Percentiles rank a stretch among this genome's conserved stretches.
phyloP scores from a whole-genome alignment of 768 basidiomycete genomes.

The Lactarius sp. region DNA sequence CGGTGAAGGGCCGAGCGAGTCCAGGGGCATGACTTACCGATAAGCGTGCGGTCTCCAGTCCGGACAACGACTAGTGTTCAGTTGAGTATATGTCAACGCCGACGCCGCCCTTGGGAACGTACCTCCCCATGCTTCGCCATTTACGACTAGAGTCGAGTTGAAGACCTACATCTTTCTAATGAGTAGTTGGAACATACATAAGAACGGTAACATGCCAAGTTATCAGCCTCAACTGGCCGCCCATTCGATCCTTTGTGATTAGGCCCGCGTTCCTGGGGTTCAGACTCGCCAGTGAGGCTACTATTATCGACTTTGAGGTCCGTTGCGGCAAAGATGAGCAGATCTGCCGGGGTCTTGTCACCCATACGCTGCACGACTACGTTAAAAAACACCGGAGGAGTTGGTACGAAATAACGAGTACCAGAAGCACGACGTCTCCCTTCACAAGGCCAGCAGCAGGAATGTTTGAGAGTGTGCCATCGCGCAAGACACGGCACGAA shows the following conservation, averaged over 20 bases:
- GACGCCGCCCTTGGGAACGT: conserved; percentile 28
- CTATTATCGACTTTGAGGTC: conserved; percentile 71
- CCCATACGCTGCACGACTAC: conserved; percentile 46
- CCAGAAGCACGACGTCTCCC: conserved; percentile 61
- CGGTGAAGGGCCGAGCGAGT: not conserved
- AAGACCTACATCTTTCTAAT: conserved; percentile 43
- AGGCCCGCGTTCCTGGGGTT: conserved; percentile 56
- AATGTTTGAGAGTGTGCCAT: conserved; percentile 48
- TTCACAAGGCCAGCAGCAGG: conserved; percentile 60
- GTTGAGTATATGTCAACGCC: conserved; percentile 2
- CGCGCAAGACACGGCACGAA: conserved; percentile 57
- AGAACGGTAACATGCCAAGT: conserved; percentile 37
- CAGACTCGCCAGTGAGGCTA: conserved; percentile 65
- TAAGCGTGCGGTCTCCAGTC: conserved; percentile 62
- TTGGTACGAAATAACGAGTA: conserved; percentile 30
- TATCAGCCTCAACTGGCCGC: conserved; percentile 60
- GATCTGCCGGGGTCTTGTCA: conserved; percentile 68
- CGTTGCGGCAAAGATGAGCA: conserved; percentile 52
- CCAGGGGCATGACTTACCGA: conserved; percentile 38
- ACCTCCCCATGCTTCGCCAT: conserved; percentile 70
- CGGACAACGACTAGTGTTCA: conserved; percentile 51
- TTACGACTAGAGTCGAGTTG: conserved; percentile 63
- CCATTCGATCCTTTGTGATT: conserved; percentile 41
- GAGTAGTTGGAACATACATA: not conserved
- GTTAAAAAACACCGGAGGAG: not conserved